phyloP scores from a whole-genome alignment of 2,329 filamentous ascomycete genomes.

The Alternaria incomplexa region DNA sequence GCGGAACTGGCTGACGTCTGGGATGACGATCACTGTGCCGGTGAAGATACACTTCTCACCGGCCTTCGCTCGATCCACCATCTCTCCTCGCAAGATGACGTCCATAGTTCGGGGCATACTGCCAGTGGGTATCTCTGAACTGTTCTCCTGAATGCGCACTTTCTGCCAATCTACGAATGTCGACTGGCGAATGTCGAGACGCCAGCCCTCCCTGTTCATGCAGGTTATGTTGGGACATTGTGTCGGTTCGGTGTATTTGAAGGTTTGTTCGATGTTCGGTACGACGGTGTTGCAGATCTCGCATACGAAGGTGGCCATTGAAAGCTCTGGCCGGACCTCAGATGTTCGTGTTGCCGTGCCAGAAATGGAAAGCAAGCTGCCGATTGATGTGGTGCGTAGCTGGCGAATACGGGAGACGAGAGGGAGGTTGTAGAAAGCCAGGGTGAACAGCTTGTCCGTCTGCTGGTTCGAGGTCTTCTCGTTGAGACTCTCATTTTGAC shows the following conservation, averaged over 20 bases:
- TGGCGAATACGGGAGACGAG: slow-evolving; percentile 85
- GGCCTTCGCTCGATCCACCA: slow-evolving; percentile 95
- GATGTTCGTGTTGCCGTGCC: slow-evolving; percentile 96
- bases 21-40: slow-evolving; percentile 92
- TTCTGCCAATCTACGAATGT: slow-evolving; percentile 99
- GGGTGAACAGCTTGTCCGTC: slow-evolving; percentile 92
- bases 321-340: slow-evolving; percentile 92
- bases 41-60: slow-evolving; percentile 99
- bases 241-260: slow-evolving; percentile 94
- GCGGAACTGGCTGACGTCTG: slow-evolving; percentile 92
- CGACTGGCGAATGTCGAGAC: slow-evolving; percentile 93
- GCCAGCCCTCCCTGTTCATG: slow-evolving; percentile 90
- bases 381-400: slow-evolving; percentile 87
- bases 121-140: slow-evolving; percentile 95
- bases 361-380: slow-evolving; percentile 91
- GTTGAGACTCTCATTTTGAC: slow-evolving; percentile 61
- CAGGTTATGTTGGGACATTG: slow-evolving; percentile 91
- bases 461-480: slow-evolving; percentile 88
- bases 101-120: slow-evolving; percentile 99
- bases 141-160: slow-evolving; percentile 97
- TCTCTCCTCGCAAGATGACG: slow-evolving; percentile 93
- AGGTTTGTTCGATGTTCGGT: slow-evolving; percentile 94
- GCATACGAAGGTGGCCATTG: slow-evolving; percentile 89
- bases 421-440: slow-evolving; percentile 92
- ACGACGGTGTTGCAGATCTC: slow-evolving; percentile 84